Evolutionary conservation across 106 monocot species (phyloP), one percentile per base, ranked within the genome.

Genomic region (Iris macrosiphon): DNA sequence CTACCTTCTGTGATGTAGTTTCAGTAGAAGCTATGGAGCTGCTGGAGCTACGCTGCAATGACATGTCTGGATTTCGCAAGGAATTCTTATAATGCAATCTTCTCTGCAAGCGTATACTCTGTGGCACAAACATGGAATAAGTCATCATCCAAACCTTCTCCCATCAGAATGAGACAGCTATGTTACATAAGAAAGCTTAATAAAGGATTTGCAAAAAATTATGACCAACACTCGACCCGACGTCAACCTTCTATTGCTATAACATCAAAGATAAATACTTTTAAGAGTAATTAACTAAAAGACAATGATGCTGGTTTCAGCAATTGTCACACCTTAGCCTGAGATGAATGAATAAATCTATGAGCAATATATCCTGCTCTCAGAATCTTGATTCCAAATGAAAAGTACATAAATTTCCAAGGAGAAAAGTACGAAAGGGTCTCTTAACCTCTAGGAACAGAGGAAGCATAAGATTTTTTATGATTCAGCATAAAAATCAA

Each of bases 61-160:
- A 7, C 27, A 35, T 57, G 32, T 75, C 55, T 15, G 28, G 61
- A 30, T 50, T 45, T 54, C 31, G 60, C 9, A 72, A 21, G 24
- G 68, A 79, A 59, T 46, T 62, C 40, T 58, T 46, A 17, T 33
- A 9, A 24, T 49, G 46, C 31, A 72, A 23, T 47, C 60, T 67
- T 54, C 64, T 65, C 40, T 55, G 44, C 16, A 55, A 6, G 15
- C 49, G 60, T 17, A 68, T 51, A 49, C 52, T 58, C 81, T 82
- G 72, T 43, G 57, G 14, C 7, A 57, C 31, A n/a, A 31, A 31
- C 25, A 61, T 14, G 19, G 13, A n/a, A n/a, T n/a, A n/a, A n/a
- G n/a, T n/a, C n/a, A n/a, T n/a, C n/a, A n/a, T n/a, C n/a, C n/a
- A n/a, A n/a, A n/a, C n/a, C n/a, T n/a, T n/a, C n/a, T n/a, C n/a